Evolutionary conservation across 495 filamentous ascomycete species (phyloP), one percentile per base, ranked within the genome.

Genomic region (Parachaetomium inaequale): DNA sequence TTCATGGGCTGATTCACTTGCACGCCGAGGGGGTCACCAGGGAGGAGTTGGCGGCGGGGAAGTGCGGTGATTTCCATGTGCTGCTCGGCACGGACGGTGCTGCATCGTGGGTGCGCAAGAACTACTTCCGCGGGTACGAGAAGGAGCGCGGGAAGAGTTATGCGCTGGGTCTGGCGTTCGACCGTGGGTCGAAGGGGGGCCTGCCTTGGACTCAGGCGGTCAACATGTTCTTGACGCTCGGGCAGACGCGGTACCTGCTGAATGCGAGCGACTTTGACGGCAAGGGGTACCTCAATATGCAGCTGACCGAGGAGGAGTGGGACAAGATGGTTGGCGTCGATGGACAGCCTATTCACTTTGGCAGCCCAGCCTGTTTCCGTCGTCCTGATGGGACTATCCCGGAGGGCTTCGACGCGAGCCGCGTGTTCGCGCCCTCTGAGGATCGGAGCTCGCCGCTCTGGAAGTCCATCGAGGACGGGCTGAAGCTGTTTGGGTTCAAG

Each of bases 401-500:
- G 2, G 64, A 66, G 2, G 74, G 74, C 0, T 74, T 74, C 40
- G 63, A 63, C 17, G 66, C 67, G 51, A 50, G 61, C 21, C 66
- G 70, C 14, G 71, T 76, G 11, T 76, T 76, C 54, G 66, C 66
- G 17, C 74, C 74, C 1, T 74, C 72, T 0, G 65, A 70, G 47
- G 61, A 73, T 40, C 62, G 74, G 29, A 61, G 66, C 34, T 69
- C 72, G 34, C 49, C 65, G 21, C 56, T 70, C 4, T 76, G 74
- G 74, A 68, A 70, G 46, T 72, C 72, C 14, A 74, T 76, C 57
- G 69, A 72, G 43, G 74, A 76, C 52, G 74, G 74, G 0, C 59
- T 76, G 43, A 76, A 76, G 66, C 67, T 76, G 6, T 76, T 76
- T 40, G 74, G 74, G 25, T 74, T 76, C 67, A 74, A 73, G 51